Conservation (phyloP, 805 yeast genomes). For the Wickerhamiella sorbophila region DNA sequence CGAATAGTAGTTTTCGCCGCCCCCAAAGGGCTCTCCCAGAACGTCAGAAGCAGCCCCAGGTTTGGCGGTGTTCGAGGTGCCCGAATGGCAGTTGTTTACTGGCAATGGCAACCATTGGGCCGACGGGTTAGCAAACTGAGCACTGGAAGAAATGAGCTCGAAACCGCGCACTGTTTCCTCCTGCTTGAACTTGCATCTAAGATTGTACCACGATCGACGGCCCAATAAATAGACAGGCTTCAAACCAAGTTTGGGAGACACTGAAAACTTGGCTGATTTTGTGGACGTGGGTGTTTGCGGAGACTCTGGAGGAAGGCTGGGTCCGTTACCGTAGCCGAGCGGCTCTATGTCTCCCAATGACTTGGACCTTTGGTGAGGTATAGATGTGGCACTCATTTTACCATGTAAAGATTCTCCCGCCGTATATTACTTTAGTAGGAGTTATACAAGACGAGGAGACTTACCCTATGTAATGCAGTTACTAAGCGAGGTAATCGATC, state of each 20-base stretch:
- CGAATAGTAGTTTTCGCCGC: neutral
- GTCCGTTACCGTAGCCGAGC: neutral
- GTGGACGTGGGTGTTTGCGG: constrained; percentile 1
- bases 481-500: no score
- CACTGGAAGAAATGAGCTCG: neutral
- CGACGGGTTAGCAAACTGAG: neutral
- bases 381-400: neutral
- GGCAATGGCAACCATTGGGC: neutral
- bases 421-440: no score
- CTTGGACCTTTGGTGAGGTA: neutral
- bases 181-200: constrained; percentile 3
- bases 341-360: neutral
- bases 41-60: neutral
- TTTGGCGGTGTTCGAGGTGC: neutral
- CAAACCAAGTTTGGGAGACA: neutral
- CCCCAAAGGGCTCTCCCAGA: neutral
- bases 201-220: constrained; percentile 9
- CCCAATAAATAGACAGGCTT: neutral
- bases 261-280: neutral
- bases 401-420: no score
- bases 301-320: constrained; percentile 2
- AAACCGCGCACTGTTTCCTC: neutral
- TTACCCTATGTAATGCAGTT: no score
- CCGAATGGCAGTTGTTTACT: neutral
- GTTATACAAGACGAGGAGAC: no score